Percentiles rank a stretch among this genome's conserved stretches.
Conservation (phyloP, 768 basidiomycete genomes). For the Porphyrellus cyaneotinctus region DNA sequence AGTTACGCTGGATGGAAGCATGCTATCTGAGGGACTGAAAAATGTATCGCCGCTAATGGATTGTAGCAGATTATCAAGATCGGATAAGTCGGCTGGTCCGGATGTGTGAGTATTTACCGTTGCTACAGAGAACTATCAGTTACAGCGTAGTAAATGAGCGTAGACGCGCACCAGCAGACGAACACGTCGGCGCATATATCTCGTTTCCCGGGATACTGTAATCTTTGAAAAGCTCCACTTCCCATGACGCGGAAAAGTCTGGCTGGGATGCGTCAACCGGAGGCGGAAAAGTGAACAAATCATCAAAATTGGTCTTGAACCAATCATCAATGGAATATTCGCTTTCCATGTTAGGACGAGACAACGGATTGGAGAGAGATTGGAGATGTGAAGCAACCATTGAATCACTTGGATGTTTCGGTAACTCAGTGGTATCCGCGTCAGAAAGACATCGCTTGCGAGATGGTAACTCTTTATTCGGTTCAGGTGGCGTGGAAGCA, state of each 20-base stretch:
- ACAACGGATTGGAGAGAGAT: conserved; percentile 33
- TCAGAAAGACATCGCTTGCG: conserved; percentile 39
- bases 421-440: conserved; percentile 10
- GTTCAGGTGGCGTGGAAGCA: background rate
- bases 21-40: background rate
- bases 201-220: conserved; percentile 17
- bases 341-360: conserved; percentile 5
- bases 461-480: background rate
- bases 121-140: background rate
- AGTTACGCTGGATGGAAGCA: background rate
- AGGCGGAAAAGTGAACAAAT: conserved; percentile 27
- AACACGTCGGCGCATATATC: background rate
- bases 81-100: background rate
- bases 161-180: conserved; percentile 5
- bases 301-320: conserved; percentile 29
- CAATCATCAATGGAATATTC: conserved; percentile 33
- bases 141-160: background rate
- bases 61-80: conserved; percentile 10
- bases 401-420: conserved; percentile 29
- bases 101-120: background rate
- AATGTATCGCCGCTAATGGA: background rate
- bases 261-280: conserved; percentile 23
- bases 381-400: conserved; percentile 20
- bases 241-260: conserved; percentile 24
- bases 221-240: conserved; percentile 34